Evolutionary conservation across 805 yeast species (phyloP), one percentile per base, ranked within the genome.

Genomic region (Yarrowia divulgata): DNA sequence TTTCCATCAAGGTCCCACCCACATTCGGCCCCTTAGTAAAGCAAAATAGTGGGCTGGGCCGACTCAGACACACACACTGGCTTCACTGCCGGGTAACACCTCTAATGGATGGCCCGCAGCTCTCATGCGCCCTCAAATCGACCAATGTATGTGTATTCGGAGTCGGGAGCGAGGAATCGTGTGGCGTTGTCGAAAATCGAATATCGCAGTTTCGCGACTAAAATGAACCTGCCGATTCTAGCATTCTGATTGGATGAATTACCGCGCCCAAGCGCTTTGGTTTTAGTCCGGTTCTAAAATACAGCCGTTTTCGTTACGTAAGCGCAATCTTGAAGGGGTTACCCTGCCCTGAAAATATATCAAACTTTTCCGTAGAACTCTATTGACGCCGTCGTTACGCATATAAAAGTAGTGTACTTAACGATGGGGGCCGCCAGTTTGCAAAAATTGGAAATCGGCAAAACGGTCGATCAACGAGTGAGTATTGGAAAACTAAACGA

Each of bases 401-500:
- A 60, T 60, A 60, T 60, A 60, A 60, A 60, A 60, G 66, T 60
- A 45, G 66, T 60, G 66, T 60, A 60, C 66, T 60, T 60, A 60
- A 60, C 52, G 66, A 60, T 60, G 66, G 52, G 52, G 66, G 66
- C 66, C 52, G 66, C 66, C 66, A 60, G 66, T 60, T 45, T 60
- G 42, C 40, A 60, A 60, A 60, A 60, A 60, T 43, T 60, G 50
- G 52, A 60, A 18, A 34, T 60, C 52, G 66, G 52, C 66, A 34
- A 60, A 60, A 45, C 52, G 4, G 66, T 60, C 52, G 45, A 43
- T 34, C 52, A 42, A 60, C 13, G 43, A 34, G 66, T 60, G 66
- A 60, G 66, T 60, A 60, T 54, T 19, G 46, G 19, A 3, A 18
- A 37, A 54, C 39, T 10, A 19, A 13, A 16, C 45, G 13, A 2